Percentiles rank a stretch among this genome's conserved stretches.
Evolutionary conservation across 495 filamentous ascomycete genomes (phyloP).

Genomic region (Penicillium turbatum): DNA sequence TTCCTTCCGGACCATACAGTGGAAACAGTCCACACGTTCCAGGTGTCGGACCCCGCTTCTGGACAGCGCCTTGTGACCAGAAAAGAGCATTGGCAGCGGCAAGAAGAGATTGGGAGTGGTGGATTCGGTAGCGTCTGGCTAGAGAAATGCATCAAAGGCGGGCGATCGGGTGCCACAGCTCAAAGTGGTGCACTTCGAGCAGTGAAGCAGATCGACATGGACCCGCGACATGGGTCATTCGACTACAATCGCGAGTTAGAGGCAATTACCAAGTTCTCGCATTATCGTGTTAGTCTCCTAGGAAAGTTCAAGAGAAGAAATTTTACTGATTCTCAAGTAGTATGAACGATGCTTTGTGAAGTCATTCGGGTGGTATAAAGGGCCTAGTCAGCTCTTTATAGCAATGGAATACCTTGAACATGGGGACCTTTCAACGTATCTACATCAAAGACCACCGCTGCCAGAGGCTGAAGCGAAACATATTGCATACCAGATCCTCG

Average conservation of each 20-base stretch:
- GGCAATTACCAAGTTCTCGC: slow-evolving; percentile 42
- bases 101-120: slow-evolving; percentile 25
- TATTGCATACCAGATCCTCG: slow-evolving; percentile 40
- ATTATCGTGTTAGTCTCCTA: slow-evolving; percentile 3
- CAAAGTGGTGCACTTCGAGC: slow-evolving; percentile 4
- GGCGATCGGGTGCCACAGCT: neutral
- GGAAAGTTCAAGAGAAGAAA: neutral
- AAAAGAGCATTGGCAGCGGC: slow-evolving; percentile 25
- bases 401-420: slow-evolving; percentile 36
- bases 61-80: slow-evolving; percentile 4
- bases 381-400: slow-evolving; percentile 25
- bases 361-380: slow-evolving; percentile 35
- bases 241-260: slow-evolving; percentile 37
- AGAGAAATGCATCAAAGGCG: slow-evolving; percentile 17
- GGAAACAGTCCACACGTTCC: slow-evolving; percentile 19
- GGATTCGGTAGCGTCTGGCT: slow-evolving; percentile 34
- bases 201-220: slow-evolving; percentile 14
- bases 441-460: slow-evolving; percentile 14
- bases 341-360: slow-evolving; percentile 27
- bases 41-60: slow-evolving; percentile 9
- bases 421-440: slow-evolving; percentile 20
- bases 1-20: slow-evolving; percentile 13
- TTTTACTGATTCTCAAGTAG: neutral
- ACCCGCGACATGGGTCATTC: slow-evolving; percentile 12
- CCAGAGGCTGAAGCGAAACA: slow-evolving; percentile 35